Evolutionary conservation across 1,139 yeast species (phyloP).

Genomic region (Suhomyces maxii): DNA sequence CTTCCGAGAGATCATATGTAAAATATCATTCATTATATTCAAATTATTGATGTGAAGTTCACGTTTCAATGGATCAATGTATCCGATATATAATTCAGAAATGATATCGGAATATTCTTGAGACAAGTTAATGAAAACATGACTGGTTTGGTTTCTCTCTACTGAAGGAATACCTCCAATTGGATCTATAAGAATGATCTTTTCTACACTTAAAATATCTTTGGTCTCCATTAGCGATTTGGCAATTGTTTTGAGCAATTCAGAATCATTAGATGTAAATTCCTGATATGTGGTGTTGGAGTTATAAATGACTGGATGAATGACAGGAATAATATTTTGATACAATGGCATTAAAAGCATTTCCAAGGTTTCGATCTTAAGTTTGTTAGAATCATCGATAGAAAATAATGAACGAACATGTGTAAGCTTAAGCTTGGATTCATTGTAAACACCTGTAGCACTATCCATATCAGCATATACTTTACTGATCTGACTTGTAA

Average conservation of each 20-base stretch:
- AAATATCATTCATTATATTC: slow-evolving; percentile 48
- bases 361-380: slow-evolving; percentile 28
- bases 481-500: slow-evolving; percentile 36
- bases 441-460: slow-evolving; percentile 17
- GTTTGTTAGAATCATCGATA: slow-evolving; percentile 4
- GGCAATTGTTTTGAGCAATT: slow-evolving; percentile 29
- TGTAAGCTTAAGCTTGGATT: slow-evolving; percentile 26
- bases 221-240: slow-evolving; percentile 25
- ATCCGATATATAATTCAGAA: slow-evolving; percentile 60
- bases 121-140: slow-evolving; percentile 79
- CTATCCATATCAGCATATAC: slow-evolving; percentile 16
- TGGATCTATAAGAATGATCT: slow-evolving; percentile 74
- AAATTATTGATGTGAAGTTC: slow-evolving; percentile 58
- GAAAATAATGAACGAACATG: slow-evolving; percentile 33
- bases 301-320: slow-evolving; percentile 59
- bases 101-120: slow-evolving; percentile 75
- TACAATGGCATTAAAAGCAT: slow-evolving; percentile 43
- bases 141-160: slow-evolving; percentile 80
- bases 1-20: slow-evolving; percentile 32
- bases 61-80: slow-evolving; percentile 43
- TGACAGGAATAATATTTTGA: slow-evolving; percentile 56
- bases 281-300: slow-evolving; percentile 29
- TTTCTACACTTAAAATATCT: slow-evolving; percentile 63
- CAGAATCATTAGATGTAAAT: slow-evolving; percentile 33
- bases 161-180: slow-evolving; percentile 89